Evolutionary conservation across 768 basidiomycete genomes (phyloP).

Genomic region (Pisolithus sp.): DNA sequence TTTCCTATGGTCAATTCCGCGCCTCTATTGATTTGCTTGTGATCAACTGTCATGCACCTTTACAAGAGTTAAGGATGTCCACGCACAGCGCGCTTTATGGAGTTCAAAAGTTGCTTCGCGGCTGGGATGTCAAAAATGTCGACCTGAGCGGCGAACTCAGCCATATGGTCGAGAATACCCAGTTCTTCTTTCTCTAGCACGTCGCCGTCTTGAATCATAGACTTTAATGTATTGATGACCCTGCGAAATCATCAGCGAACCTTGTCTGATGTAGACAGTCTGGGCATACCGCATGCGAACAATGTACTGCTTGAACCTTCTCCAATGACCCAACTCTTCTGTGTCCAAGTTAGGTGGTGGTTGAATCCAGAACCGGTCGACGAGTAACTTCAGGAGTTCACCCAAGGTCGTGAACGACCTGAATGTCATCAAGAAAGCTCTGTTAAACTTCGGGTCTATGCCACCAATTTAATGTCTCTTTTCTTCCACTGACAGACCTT

Average conservation of each 20-base stretch:
- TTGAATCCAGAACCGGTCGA: constrained; percentile 50
- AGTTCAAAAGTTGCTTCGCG: constrained; percentile 42
- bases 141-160: constrained; percentile 42
- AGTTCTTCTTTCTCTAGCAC: constrained; percentile 49
- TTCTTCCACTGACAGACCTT: neutral
- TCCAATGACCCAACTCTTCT: constrained; percentile 49
- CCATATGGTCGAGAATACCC: constrained; percentile 46
- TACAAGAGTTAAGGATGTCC: neutral
- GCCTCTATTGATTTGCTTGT: constrained; percentile 9
- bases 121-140: constrained; percentile 36
- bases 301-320: constrained; percentile 48
- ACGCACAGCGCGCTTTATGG: constrained; percentile 49
- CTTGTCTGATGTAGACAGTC: neutral
- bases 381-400: constrained; percentile 48
- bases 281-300: constrained; percentile 50
- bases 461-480: constrained; percentile 2
- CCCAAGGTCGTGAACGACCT: constrained; percentile 56
- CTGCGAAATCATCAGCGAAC: constrained; percentile 22
- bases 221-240: constrained; percentile 59
- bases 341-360: constrained; percentile 41
- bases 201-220: constrained; percentile 52
- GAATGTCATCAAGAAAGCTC: constrained; percentile 65
- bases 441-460: constrained; percentile 49
- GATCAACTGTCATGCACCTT: neutral
- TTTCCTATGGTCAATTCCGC: constrained; percentile 29